Evolutionary conservation across 139 green algal genomes (phyloP), one percentile per base, ranked within the genome.

Genomic region (Zygnema cylindricum): DNA sequence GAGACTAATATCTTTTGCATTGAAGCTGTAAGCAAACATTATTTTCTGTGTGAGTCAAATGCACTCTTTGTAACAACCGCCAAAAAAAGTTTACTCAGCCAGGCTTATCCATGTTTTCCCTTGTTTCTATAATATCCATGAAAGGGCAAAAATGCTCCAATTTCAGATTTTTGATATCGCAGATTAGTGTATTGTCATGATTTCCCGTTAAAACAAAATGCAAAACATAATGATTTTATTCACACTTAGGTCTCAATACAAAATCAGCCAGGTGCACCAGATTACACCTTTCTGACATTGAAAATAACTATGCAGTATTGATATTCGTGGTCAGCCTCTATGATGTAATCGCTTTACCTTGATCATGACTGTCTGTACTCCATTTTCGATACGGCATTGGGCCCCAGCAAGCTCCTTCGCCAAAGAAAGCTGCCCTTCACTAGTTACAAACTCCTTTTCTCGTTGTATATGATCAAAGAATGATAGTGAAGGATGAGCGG

Each of bases 401-500:
- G 77, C 41, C 1, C 71, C 2, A 40, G 30, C 32, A 43, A 79
- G 81, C 30, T 38, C 23, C 32, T 69, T 55, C 7, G 2, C n/a
- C 35, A 41, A 35, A n/a, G n/a, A n/a, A 41, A 21, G 22, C 39
- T 32, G 69, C 33, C 71, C 38, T 39, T 21, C 35, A 40, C 22
- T n/a, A 49, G 39, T 69, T 63, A 33, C 21, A n/a, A 85, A 35
- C 40, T 54, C 73, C n/a, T 25, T 22, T 35, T 89, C 84, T 69
- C 84, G n/a, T 33, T 49, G 16, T 2, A 25, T 23, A 2, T 63
- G 39, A 42, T 89, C 84, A 2, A 76, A 63, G 55, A 89, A 89
- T 43, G 84, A 89, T 1, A 89, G 35, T 30, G 84, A 89, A 21
- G 84, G 84, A 7, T n/a, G 69, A n/a, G 84, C 84, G 32, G 33